A percentile compares a stretch with the other conserved stretches of the same genome.
These are phyloP conservation scores for Hypoxylon lenormandii DNA, from an alignment of 495 filamentous ascomycete species.

Conservation along the genomic window DNA sequence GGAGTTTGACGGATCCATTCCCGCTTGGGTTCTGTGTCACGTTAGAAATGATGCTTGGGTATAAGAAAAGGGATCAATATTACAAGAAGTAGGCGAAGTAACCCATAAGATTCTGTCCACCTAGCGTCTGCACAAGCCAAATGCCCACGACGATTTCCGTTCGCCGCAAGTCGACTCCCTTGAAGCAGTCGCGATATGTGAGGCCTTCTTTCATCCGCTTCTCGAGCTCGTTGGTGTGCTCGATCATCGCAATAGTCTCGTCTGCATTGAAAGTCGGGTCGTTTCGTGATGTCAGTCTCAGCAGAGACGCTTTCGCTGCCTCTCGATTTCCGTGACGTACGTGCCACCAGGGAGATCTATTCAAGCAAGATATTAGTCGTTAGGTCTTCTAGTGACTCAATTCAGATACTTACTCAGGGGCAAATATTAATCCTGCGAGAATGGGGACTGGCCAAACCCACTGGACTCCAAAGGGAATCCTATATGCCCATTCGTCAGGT, in stretches of 20 bases:
- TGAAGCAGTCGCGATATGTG: constrained; percentile 75
- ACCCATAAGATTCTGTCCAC: constrained; percentile 74
- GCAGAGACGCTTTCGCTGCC: constrained; percentile 69
- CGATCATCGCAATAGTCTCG: constrained; percentile 78
- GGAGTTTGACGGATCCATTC: constrained; percentile 65
- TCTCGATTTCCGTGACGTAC: constrained; percentile 68
- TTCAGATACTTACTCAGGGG: constrained; percentile 64
- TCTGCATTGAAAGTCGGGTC: constrained; percentile 69
- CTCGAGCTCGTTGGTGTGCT: constrained; percentile 75
- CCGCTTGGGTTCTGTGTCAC: constrained; percentile 65
- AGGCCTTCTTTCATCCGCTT: constrained; percentile 67
- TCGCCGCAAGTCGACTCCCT: constrained; percentile 71
- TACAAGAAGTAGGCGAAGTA: constrained; percentile 76
- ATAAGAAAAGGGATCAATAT: neutral
- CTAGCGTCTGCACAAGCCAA: constrained; percentile 76
- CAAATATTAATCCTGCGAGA: constrained; percentile 68
- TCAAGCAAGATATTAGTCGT: neutral
- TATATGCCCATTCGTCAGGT: constrained; percentile 71
- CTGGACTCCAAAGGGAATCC: constrained; percentile 73
- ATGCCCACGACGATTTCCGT: constrained; percentile 74
- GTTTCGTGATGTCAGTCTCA: constrained; percentile 67
- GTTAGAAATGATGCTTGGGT: neutral
- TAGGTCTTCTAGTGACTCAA: neutral
- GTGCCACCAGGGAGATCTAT: constrained; percentile 74
- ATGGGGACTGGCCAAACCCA: constrained; percentile 82